phyloP scores from a whole-genome alignment of 2,329 filamentous ascomycete species.

The Didymellaceae sp. region DNA sequence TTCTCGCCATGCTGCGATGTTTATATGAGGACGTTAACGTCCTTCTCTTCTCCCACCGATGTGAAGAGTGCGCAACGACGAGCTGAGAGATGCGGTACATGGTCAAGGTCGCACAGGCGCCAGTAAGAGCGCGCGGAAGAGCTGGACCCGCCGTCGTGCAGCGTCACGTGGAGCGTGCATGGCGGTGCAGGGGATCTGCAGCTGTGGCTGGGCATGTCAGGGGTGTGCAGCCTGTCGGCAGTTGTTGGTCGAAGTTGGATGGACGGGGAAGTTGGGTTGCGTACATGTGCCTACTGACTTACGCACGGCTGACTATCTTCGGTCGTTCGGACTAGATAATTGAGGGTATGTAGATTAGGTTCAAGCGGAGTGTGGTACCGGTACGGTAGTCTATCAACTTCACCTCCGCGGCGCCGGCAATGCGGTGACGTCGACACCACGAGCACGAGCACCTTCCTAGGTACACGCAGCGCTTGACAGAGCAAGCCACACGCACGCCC shows the following conservation, averaged over 20 bases:
- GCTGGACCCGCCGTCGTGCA: conserved; percentile 33
- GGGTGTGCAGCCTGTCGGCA: background rate
- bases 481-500: conserved; percentile 2
- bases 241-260: background rate
- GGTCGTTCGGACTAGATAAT: too few species aligned
- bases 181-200: conserved; percentile 13
- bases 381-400: too few species aligned
- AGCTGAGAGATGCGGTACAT: background rate
- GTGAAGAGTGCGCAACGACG: too few species aligned
- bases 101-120: conserved; percentile 22
- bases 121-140: conserved; percentile 15
- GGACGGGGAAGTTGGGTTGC: background rate
- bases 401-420: conserved; percentile 1
- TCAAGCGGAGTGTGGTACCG: too few species aligned
- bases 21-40: too few species aligned
- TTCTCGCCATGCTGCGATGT: too few species aligned
- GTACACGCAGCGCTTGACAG: background rate
- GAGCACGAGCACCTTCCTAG: background rate
- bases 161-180: conserved; percentile 45
- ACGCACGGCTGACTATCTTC: too few species aligned
- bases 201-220: conserved; percentile 7
- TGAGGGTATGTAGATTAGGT: too few species aligned
- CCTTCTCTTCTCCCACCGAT: background rate
- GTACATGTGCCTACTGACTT: too few species aligned
- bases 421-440: conserved; percentile 3